Evolutionary conservation across 108 stramenopile species (phyloP), one percentile per base, ranked within the genome.

Genomic region (Cyclostephanos tholiformis): DNA sequence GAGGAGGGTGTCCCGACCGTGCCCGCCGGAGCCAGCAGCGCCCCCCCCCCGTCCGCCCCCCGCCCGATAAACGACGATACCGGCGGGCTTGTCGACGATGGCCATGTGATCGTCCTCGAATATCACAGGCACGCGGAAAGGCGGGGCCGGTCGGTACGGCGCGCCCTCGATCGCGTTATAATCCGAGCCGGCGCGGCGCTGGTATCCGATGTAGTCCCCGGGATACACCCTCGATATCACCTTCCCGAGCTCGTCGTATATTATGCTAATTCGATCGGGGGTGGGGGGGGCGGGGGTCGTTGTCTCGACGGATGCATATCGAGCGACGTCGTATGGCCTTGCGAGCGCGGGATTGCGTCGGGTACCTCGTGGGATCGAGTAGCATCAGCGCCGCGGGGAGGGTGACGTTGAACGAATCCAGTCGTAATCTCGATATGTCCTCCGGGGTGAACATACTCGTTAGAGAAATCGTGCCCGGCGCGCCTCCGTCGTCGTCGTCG

Each of bases 61-160:
- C 3, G 82, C 70, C 26, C 70, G 70, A 63, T 85, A 84, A 10
- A 79, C 48, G 22, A 77, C 67, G 2, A 86, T 58, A 1, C 88
- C 88, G 12, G 85, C 61, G 9, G 88, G 88, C 62, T 88, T 88
- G 39, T 85, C 72, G 14, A 88, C 81, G 32, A 88, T 75, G 20
- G 86, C 86, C 76, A 84, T 76, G 63, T 93, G 80, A 50, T 95
- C 91, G 81, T 95, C 94, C 80, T 95, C 88, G 67, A 74, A 93
- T 16, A 92, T 63, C 16, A 95, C 91, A n/a, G 89, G 86, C 60
- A 95, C 58, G 7, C 90, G 86, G 69, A 92, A 91, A 9, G 85
- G 70, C 13, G 84, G 79, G n/a, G n/a, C n/a, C 25, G 48, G 58
- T 50, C 77, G 75, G 50, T 75, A 79, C 0, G 70, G 65, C 1